These are phyloP conservation scores for Pseudogymnoascus sp. DNA, from an alignment of 2,329 filamentous ascomycete species.

Conservation along the genomic window DNA sequence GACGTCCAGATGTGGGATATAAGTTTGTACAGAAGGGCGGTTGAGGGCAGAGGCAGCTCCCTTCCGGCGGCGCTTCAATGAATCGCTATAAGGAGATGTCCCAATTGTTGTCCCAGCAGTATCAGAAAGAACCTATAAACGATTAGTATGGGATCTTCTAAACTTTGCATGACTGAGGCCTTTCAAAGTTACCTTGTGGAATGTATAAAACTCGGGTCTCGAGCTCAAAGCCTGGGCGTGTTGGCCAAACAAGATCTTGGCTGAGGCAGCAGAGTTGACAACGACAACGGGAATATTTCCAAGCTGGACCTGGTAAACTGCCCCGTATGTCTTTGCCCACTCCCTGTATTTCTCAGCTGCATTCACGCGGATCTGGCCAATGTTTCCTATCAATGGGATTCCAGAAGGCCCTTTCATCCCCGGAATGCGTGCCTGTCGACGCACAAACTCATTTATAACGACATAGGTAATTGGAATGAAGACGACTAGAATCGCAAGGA, in stretches of 20 bases:
- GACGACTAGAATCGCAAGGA: conserved; percentile 6
- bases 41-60: conserved; percentile 59
- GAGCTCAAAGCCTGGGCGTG: conserved; percentile 48
- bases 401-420: conserved; percentile 42
- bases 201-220: conserved; percentile 50
- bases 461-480: conserved; percentile 18
- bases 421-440: conserved; percentile 31
- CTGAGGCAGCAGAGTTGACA: conserved; percentile 45
- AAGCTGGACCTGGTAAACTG: conserved; percentile 49
- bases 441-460: conserved; percentile 18
- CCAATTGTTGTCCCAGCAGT: conserved; percentile 61
- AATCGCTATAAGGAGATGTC: conserved; percentile 58
- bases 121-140: conserved; percentile 48
- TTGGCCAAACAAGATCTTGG: conserved; percentile 42
- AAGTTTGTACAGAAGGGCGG: conserved; percentile 54
- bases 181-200: conserved; percentile 41
- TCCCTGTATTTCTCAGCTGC: conserved; percentile 49
- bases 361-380: conserved; percentile 46
- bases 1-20: conserved; percentile 53
- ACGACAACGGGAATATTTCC: conserved; percentile 50
- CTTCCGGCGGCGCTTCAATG: conserved; percentile 55
- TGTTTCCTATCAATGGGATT: conserved; percentile 46
- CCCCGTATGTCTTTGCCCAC: conserved; percentile 43
- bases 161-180: neutral
- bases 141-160: neutral